A percentile compares a stretch with the other conserved stretches of the same genome.
These are phyloP conservation scores for Hypomontagnella submonticulosa DNA, from an alignment of 495 filamentous ascomycete genomes.

Conservation along the genomic window DNA sequence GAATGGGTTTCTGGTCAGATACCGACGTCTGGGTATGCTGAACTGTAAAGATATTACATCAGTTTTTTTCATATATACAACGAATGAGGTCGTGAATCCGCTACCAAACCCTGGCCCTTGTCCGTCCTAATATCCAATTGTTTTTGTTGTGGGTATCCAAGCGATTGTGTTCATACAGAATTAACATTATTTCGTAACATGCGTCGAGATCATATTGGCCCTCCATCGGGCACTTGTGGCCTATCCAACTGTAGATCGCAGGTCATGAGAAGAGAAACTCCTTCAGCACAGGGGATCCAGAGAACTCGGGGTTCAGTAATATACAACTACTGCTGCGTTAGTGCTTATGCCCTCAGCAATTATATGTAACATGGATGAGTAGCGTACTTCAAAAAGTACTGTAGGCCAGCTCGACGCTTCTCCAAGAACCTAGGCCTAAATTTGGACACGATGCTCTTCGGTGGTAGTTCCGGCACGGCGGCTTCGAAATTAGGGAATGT, in stretches of 20 bases:
- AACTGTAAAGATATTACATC: conserved; percentile 13
- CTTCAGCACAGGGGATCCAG: conserved; percentile 64
- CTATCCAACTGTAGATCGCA: background rate
- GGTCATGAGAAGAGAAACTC: conserved; percentile 66
- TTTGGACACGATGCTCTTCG: conserved; percentile 65
- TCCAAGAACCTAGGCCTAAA: conserved; percentile 65
- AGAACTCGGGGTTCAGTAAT: conserved; percentile 67
- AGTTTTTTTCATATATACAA: conserved; percentile 12
- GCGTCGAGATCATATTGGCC: conserved; percentile 29
- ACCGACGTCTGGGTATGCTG: conserved; percentile 6
- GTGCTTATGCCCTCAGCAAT: background rate
- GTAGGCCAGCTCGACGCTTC: conserved; percentile 62
- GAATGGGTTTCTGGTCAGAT: conserved; percentile 9
- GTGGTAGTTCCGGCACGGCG: conserved; percentile 65
- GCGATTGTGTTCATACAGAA: conserved; percentile 43
- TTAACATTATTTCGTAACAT: conserved; percentile 49
- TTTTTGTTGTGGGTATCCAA: conserved; percentile 19
- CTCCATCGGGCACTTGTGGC: conserved; percentile 1
- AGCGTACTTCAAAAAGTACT: conserved; percentile 67
- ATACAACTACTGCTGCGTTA: conserved; percentile 59
- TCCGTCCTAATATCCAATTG: too few relatives aligned
- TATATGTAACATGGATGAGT: too few relatives aligned
- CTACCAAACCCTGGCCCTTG: background rate
- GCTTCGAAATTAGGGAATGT: conserved; percentile 66
- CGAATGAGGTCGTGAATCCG: conserved; percentile 6